phyloP scores from a whole-genome alignment of 768 basidiomycete genomes.

The Gelatoporia subvermispora region DNA sequence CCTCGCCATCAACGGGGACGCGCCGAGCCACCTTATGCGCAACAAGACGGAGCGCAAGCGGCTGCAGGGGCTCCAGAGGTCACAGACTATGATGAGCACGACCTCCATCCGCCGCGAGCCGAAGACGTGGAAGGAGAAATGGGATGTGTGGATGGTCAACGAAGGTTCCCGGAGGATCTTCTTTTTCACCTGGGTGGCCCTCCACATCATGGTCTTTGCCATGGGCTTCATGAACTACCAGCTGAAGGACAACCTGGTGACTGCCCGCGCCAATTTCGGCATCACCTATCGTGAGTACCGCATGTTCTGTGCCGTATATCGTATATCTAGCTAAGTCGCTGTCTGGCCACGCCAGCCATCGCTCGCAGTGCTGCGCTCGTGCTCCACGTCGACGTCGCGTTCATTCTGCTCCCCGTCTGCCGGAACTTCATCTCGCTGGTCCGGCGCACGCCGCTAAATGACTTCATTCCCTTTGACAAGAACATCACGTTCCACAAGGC shows the following conservation, averaged over 20 bases:
- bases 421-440: slow-evolving; percentile 90
- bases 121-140: slow-evolving; percentile 38
- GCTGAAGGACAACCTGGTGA: slow-evolving; percentile 68
- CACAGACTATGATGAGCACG: slow-evolving; percentile 33
- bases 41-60: slow-evolving; percentile 83
- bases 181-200: slow-evolving; percentile 74
- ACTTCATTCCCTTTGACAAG: slow-evolving; percentile 90
- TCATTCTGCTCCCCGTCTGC: slow-evolving; percentile 94
- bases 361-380: slow-evolving; percentile 87
- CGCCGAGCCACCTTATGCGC: slow-evolving; percentile 57
- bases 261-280: slow-evolving; percentile 69
- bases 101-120: slow-evolving; percentile 31
- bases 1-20: slow-evolving; percentile 20
- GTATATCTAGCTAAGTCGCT: background rate
- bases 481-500: slow-evolving; percentile 89
- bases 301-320: background rate
- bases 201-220: slow-evolving; percentile 72
- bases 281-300: slow-evolving; percentile 63
- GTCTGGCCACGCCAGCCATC: slow-evolving; percentile 49
- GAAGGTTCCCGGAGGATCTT: slow-evolving; percentile 79
- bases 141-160: slow-evolving; percentile 88
- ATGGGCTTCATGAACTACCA: slow-evolving; percentile 78
- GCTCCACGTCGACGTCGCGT: slow-evolving; percentile 85
- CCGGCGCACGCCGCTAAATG: slow-evolving; percentile 80
- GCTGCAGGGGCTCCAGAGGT: slow-evolving; percentile 79